phyloP scores from a whole-genome alignment of 805 yeast genomes.

The Kazachstania viticola region DNA sequence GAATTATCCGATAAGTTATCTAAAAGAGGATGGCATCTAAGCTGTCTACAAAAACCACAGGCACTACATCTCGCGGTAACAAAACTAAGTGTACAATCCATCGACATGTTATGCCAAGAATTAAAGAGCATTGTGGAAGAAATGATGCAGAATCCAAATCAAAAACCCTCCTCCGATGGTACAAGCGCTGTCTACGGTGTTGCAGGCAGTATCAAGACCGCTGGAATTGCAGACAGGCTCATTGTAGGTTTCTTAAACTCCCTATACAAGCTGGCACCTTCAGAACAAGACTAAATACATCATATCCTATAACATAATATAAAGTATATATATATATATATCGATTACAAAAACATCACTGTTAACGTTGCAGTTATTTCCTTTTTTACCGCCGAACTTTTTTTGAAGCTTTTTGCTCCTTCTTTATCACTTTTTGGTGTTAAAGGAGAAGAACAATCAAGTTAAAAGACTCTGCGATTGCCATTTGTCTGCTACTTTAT shows the following conservation, averaged over 20 bases:
- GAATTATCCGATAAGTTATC: slow-evolving; percentile 62
- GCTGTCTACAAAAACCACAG: slow-evolving; percentile 77
- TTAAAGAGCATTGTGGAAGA: slow-evolving; percentile 36
- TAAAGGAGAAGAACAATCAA: too few species aligned
- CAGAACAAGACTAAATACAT: not conserved
- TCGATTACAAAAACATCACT: too few species aligned
- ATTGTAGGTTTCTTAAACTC: slow-evolving; percentile 76
- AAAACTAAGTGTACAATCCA: slow-evolving; percentile 46
- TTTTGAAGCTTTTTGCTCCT: too few species aligned
- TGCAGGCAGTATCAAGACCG: slow-evolving; percentile 80
- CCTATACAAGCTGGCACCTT: slow-evolving; percentile 44
- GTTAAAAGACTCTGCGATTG: too few species aligned
- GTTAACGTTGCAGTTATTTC: too few species aligned
- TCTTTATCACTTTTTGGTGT: too few species aligned
- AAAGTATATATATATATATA: too few species aligned
- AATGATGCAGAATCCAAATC: slow-evolving; percentile 24
- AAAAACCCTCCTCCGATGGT: slow-evolving; percentile 34
- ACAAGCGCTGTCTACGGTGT: slow-evolving; percentile 92
- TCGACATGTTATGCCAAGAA: slow-evolving; percentile 47
- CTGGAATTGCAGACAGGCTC: slow-evolving; percentile 70
- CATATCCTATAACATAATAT: too few species aligned
- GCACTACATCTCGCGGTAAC: slow-evolving; percentile 90
- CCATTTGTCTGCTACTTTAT: too few species aligned
- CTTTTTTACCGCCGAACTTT: too few species aligned
- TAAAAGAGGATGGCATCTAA: slow-evolving; percentile 66